Conservation (phyloP, 371 early-diverging fungal species). For the Ordospora colligata region DNA sequence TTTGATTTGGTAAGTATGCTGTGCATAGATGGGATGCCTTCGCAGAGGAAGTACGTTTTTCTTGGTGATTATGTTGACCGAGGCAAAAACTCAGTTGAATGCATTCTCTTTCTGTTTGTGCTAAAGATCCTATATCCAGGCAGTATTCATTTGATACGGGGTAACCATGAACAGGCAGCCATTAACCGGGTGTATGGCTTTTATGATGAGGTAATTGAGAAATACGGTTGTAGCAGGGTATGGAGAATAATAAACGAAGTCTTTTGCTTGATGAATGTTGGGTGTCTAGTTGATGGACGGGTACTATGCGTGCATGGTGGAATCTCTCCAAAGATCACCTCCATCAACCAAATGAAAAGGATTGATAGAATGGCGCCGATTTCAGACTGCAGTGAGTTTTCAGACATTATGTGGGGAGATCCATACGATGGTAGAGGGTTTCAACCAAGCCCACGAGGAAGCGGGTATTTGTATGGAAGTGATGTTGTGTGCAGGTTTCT, state of each 20-base stretch:
- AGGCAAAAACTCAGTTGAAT: constrained; percentile 57
- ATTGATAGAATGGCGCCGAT: constrained; percentile 51
- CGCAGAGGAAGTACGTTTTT: constrained; percentile 53
- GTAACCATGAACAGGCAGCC: constrained; percentile 60
- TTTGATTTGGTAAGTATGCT: constrained; percentile 92
- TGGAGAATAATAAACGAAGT: constrained; percentile 57
- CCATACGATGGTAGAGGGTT: constrained; percentile 46
- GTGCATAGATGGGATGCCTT: constrained; percentile 83
- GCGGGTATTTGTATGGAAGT: constrained; percentile 56
- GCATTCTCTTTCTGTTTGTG: constrained; percentile 55
- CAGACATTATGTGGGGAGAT: constrained; percentile 61
- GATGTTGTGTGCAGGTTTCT: constrained; percentile 59
- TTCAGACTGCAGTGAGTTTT: constrained; percentile 27
- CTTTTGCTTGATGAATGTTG: constrained; percentile 54
- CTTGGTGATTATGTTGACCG: constrained; percentile 62
- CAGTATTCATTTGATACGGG: constrained; percentile 55
- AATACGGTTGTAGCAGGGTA: constrained; percentile 41
- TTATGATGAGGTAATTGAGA: constrained; percentile 56
- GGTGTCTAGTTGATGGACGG: constrained; percentile 55
- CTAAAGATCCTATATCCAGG: constrained; percentile 59
- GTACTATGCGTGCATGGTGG: constrained; percentile 61
- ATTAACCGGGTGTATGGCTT: constrained; percentile 61
- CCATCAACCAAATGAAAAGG: constrained; percentile 50
- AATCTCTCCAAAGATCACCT: constrained; percentile 56
- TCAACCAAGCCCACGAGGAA: constrained; percentile 52